Conservation (phyloP, 2,329 filamentous ascomycete species). For the Elsinoe australis region DNA sequence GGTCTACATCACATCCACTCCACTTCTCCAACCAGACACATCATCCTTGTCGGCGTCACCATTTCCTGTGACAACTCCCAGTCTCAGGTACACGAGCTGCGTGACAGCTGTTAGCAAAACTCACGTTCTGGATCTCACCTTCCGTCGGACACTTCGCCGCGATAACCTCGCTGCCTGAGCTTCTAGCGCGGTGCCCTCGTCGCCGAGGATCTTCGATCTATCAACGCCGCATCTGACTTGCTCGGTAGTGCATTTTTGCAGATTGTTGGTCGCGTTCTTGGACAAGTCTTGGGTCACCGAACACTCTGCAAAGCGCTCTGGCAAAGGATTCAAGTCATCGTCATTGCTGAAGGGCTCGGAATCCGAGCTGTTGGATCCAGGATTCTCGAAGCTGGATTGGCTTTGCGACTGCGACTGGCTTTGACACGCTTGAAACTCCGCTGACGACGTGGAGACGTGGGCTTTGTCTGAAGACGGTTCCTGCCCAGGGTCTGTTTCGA, state of each 20-base stretch:
- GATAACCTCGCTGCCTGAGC: background rate
- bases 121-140: background rate
- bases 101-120: background rate
- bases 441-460: background rate
- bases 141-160: background rate
- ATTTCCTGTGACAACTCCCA: too few relatives aligned
- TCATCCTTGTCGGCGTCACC: background rate
- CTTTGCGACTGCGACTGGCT: too few relatives aligned
- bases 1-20: too few relatives aligned
- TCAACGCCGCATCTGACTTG: slow-evolving; percentile 2
- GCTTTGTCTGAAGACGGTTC: too few relatives aligned
- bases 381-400: too few relatives aligned
- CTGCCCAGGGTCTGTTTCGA: too few relatives aligned
- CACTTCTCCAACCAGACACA: background rate
- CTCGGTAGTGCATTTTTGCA: background rate
- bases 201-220: slow-evolving; percentile 12
- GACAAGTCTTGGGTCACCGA: too few relatives aligned
- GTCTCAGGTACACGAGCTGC: background rate
- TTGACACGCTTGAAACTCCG: too few relatives aligned
- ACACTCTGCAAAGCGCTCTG: too few relatives aligned
- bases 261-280: background rate
- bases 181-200: background rate
- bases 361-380: background rate
- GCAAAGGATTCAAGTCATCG: too few relatives aligned
- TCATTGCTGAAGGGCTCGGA: too few relatives aligned